Evolutionary conservation across 192 early-diverging fungal species (phyloP).

Genomic region (Backusella mclennaniae): DNA sequence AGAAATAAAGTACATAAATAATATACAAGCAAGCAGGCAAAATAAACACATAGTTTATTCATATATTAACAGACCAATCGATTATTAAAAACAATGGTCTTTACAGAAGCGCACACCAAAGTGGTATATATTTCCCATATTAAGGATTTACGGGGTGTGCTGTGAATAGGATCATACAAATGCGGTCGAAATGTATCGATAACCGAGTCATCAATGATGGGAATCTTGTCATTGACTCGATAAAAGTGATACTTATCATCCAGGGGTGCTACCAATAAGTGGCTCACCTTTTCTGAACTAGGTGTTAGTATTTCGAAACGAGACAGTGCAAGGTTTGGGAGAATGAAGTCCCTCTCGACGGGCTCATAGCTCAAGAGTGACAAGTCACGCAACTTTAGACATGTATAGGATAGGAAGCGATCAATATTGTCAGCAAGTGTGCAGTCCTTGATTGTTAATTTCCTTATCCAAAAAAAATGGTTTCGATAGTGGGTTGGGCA

Average conservation of each 20-base stretch:
- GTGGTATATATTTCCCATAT: slow-evolving; percentile 4
- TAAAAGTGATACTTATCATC: neutral
- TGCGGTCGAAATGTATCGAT: neutral
- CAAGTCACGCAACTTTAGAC: neutral
- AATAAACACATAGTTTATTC: neutral
- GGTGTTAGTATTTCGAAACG: neutral
- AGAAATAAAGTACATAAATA: too few species aligned
- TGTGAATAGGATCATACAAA: neutral
- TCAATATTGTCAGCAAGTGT: neutral
- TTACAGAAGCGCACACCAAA: neutral
- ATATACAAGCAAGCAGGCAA: too few species aligned
- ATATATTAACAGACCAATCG: neutral
- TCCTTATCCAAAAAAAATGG: neutral
- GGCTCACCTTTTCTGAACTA: neutral
- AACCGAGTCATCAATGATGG: neutral
- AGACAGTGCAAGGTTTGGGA: neutral
- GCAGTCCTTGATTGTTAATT: neutral
- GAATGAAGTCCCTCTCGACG: neutral
- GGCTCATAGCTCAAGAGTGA: neutral
- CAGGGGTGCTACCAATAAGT: neutral
- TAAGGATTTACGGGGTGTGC: neutral
- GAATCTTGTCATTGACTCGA: neutral
- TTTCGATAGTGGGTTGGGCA: neutral
- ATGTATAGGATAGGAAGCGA: neutral
- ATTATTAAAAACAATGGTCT: neutral